Evolutionary conservation across 129 eudicot genomes (phyloP), one percentile per base, ranked within the genome.

Genomic region (Arctium lappa): DNA sequence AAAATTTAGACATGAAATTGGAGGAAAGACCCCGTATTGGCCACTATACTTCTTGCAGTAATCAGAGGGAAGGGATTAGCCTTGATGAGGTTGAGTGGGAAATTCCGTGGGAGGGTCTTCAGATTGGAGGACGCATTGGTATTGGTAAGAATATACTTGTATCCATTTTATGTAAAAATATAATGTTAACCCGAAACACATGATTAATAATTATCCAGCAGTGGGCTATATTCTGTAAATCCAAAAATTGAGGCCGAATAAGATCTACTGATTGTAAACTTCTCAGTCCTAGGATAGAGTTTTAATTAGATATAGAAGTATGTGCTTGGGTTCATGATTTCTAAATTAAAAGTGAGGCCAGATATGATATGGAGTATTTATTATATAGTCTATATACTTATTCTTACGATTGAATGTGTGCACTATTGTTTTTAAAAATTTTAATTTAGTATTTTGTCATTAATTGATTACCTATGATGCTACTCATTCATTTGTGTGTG

Each of bases 101-200:
- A 82, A 94, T 94, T 79, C 90, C 86, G 12, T 94, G 98, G 98
- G 98, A 92, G 86, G 95, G 86, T 88, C 98, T 94, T 75, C 97
- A 90, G 82, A 88, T 94, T 76, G 97, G 95, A 81, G 97, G 90
- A 70, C 94, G 98, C 56, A 90, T 94, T 90, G 98, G 98, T 70
- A 94, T 94, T 73, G 98, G 98, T 94, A 90, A 85, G 89, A 82
- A 22, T 72, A 36, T 74, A 53, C 30, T 9, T 76, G 15, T 76
- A 70, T 77, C 33, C 16, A 18, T 80, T 42, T 27, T 69, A 75
- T n/a, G 33, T 81, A 32, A n/a, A 53, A 37, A 22, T 39, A 53
- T 48, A 31, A 11, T 80, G 71, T 75, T 50, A 80, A n/a, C 72
- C 8, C 1, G 22, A 50, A 15, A n/a, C 75, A 37, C 22, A 6